These are phyloP conservation scores for Aurantiochytrium sp. DNA, from an alignment of 108 stramenopile genomes.

Conservation along the genomic window DNA sequence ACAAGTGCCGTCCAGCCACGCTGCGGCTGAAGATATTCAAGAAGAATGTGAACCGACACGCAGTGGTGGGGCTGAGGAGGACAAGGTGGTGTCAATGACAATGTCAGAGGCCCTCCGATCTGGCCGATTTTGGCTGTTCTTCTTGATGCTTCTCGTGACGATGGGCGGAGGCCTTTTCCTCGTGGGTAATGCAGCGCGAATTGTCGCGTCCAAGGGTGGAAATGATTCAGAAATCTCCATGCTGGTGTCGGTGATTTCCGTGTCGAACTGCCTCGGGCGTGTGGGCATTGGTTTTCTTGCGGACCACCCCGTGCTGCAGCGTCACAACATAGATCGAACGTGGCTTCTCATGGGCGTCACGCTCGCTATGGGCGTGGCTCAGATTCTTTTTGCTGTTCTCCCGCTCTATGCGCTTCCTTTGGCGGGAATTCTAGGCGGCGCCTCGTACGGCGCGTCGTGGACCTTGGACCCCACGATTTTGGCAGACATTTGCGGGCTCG, in stretches of 20 bases:
- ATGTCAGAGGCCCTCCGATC: not conserved
- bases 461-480: conserved; percentile 8
- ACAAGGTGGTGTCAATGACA: not conserved
- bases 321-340: not conserved
- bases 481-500: not conserved
- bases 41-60: too few relatives aligned
- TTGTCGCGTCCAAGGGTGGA: not conserved
- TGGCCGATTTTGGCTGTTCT: not conserved
- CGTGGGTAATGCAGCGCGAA: not conserved
- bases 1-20: too few relatives aligned
- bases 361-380: not conserved
- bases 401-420: not conserved
- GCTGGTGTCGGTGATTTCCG: not conserved
- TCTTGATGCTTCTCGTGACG: not conserved
- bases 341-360: not conserved
- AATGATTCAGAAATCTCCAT: not conserved
- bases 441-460: not conserved
- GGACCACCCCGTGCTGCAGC: not conserved
- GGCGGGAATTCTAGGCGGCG: not conserved
- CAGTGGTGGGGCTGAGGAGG: not conserved
- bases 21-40: too few relatives aligned
- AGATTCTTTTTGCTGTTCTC: not conserved
- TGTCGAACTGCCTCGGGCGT: not conserved
- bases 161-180: not conserved
- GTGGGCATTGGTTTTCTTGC: not conserved